These are phyloP conservation scores for Camellia lanceoleosa DNA, from an alignment of 148 eudicot species.

Conservation along the genomic window DNA sequence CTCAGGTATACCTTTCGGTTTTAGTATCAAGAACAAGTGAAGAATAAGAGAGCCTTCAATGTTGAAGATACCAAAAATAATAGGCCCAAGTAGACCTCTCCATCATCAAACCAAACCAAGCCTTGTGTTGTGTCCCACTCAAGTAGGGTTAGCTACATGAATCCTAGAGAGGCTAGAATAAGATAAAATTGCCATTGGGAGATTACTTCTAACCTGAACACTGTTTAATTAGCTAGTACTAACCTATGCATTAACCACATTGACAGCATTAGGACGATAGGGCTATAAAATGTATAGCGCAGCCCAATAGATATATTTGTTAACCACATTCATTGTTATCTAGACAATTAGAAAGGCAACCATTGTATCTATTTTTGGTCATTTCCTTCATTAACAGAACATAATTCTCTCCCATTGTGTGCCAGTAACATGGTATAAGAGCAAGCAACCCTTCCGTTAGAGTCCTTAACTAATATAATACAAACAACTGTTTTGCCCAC, in stretches of 20 bases:
- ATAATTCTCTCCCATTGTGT: background rate
- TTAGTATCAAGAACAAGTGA: background rate
- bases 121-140: no score
- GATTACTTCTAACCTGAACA: background rate
- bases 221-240: background rate
- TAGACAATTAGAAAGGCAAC: background rate
- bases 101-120: background rate
- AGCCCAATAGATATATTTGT: background rate
- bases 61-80: background rate
- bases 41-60: background rate
- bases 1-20: background rate
- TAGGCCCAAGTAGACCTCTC: background rate
- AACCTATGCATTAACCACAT: background rate
- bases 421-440: background rate
- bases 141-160: no score
- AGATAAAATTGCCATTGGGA: background rate
- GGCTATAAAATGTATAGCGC: background rate
- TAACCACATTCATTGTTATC: background rate
- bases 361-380: background rate
- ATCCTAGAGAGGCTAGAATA: background rate
- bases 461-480: background rate
- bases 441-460: background rate
- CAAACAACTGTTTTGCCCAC: background rate
- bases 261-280: slow-evolving; percentile 2
- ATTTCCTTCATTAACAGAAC: background rate